phyloP scores from a whole-genome alignment of 108 stramenopile genomes.

The Cyclotella kingstonii region DNA sequence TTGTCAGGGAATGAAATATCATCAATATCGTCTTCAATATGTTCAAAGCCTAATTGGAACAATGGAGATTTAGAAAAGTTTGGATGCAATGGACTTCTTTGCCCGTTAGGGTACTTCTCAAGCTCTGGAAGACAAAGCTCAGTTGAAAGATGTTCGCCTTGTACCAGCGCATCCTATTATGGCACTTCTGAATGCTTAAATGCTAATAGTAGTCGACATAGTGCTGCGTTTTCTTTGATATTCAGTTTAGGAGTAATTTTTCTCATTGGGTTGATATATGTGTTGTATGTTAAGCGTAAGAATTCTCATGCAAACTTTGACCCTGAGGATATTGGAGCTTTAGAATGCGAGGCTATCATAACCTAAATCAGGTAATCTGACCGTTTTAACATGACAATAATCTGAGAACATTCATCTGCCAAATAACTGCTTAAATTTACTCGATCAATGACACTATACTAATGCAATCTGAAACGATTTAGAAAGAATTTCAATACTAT shows the following conservation, averaged over 20 bases:
- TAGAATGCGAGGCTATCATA: too few relatives aligned
- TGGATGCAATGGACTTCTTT: slow-evolving; percentile 37
- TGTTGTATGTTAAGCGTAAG: too few relatives aligned
- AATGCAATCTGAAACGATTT: too few relatives aligned
- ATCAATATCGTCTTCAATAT: slow-evolving; percentile 6
- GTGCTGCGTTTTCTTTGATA: neutral
- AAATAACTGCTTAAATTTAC: too few relatives aligned
- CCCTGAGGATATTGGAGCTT: too few relatives aligned
- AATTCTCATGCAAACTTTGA: too few relatives aligned
- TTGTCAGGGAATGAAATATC: slow-evolving; percentile 32
- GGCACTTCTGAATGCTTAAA: slow-evolving; percentile 8
- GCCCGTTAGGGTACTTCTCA: slow-evolving; percentile 31
- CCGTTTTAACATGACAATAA: too few relatives aligned
- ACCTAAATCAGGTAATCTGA: too few relatives aligned
- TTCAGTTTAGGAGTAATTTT: neutral
- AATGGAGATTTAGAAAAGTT: slow-evolving; percentile 46
- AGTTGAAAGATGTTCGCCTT: neutral
- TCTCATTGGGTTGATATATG: too few relatives aligned
- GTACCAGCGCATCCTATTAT: slow-evolving; percentile 5
- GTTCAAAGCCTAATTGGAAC: slow-evolving; percentile 47
- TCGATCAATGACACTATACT: too few relatives aligned
- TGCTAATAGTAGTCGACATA: neutral
- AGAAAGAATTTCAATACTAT: too few relatives aligned
- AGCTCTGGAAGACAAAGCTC: slow-evolving; percentile 25
- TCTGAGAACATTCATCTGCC: too few relatives aligned